Evolutionary conservation across 257 asterid species (phyloP), one percentile per base, ranked within the genome.

Genomic region (Solanum etuberosum): DNA sequence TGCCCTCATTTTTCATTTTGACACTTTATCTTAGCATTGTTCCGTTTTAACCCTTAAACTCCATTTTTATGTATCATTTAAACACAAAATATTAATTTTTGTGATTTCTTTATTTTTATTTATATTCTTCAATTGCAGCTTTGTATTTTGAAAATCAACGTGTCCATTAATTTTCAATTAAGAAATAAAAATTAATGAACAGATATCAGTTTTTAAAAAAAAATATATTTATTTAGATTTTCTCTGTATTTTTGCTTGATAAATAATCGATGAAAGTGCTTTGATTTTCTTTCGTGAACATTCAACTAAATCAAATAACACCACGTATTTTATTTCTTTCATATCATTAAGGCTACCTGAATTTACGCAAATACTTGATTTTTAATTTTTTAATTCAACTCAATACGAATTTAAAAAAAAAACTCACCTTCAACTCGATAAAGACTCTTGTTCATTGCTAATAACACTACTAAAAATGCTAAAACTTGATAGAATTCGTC

Each of bases 321-420:
- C 61, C 61, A 2, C 21, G 9, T 48, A 15, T 13, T 46, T 46
- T 46, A 46, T 13, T 46, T 46, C 18, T 5, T 15, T 15, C 57
- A 15, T 48, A 51, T 51, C 23, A 51, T 51, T 16, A 9, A 16
- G 23, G 21, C 61, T 51, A 51, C 9, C 9, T 51, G 23, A 51
- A 51, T 51, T 46, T 51, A 16, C 59, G 7, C 21, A 48, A 48
- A 48, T 48, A 15, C 3, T 48, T 9, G 3, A 16, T 16, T 51
- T 51, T 23, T 51, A 51, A 51, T 16, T 16, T 51, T 18, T 51
- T 51, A 16, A 2, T 51, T 51, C 23, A 51, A 6, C 9, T 51
- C 23, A 51, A 51, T 16, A 48, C 0, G 23, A 2, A 15, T 48
- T 5, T 1, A 0, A 5, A 0, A 5, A 2, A 14, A 16, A 16